Conservation (phyloP, 2,329 filamentous ascomycete species). For the Aspergillus flavus region DNA sequence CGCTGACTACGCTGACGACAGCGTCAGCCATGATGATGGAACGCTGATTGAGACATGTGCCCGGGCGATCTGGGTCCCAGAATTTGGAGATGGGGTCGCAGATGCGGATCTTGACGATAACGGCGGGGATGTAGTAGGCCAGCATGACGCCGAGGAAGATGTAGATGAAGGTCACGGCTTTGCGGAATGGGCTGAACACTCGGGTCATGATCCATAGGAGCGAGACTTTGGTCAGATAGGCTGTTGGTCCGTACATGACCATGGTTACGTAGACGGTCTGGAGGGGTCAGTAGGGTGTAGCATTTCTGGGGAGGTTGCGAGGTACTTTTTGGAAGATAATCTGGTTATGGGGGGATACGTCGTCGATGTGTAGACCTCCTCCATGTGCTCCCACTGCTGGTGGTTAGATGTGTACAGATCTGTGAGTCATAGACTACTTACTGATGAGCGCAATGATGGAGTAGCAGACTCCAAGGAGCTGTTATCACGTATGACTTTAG, state of each 20-base stretch:
- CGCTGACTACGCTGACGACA: slow-evolving; percentile 61
- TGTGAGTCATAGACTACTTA: slow-evolving; percentile 10
- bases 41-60: slow-evolving; percentile 30
- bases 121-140: slow-evolving; percentile 45
- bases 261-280: slow-evolving; percentile 48
- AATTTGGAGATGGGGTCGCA: slow-evolving; percentile 47
- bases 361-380: slow-evolving; percentile 40
- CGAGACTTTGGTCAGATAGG: slow-evolving; percentile 48
- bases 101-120: slow-evolving; percentile 47
- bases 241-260: slow-evolving; percentile 51
- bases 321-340: slow-evolving; percentile 41
- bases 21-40: slow-evolving; percentile 56
- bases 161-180: slow-evolving; percentile 44
- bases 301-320: background rate
- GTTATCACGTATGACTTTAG: background rate
- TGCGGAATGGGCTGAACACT: slow-evolving; percentile 47
- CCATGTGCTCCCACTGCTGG: slow-evolving; percentile 35
- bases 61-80: slow-evolving; percentile 35
- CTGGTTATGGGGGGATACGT: slow-evolving; percentile 33
- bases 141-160: slow-evolving; percentile 42
- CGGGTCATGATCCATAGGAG: slow-evolving; percentile 49
- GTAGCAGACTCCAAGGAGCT: slow-evolving; percentile 27
- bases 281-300: background rate
- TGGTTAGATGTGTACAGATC: slow-evolving; percentile 11
- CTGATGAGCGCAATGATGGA: slow-evolving; percentile 28